These are phyloP conservation scores for Aspergillus steynii DNA, from an alignment of 495 filamentous ascomycete genomes.

Conservation along the genomic window DNA sequence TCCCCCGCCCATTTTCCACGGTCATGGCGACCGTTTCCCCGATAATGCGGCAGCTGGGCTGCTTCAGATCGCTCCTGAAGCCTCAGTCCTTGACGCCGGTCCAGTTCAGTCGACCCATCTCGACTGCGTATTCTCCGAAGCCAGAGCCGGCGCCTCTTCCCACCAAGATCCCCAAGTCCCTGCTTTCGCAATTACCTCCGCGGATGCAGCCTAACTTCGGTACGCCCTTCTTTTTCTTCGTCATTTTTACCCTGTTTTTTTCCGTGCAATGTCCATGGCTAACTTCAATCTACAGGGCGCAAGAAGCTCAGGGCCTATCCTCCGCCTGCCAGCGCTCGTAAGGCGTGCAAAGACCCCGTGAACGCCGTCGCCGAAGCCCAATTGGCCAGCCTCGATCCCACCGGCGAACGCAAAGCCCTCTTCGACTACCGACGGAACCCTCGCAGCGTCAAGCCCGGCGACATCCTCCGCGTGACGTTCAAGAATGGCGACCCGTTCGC, in stretches of 20 bases:
- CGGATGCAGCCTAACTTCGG: constrained; percentile 38
- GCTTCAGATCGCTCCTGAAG: constrained; percentile 56
- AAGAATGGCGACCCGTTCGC: constrained; percentile 85
- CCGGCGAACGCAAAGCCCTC: constrained; percentile 73
- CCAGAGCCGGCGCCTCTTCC: constrained; percentile 42
- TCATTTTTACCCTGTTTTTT: not conserved
- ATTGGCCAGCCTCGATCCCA: constrained; percentile 75
- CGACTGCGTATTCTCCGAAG: constrained; percentile 40
- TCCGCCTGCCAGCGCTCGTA: constrained; percentile 48
- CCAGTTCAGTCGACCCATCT: constrained; percentile 40
- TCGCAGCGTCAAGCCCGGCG: constrained; percentile 74
- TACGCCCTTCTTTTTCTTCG: constrained; percentile 16
- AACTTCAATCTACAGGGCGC: constrained; percentile 27
- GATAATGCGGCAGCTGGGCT: constrained; percentile 65
- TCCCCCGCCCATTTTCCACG: constrained; percentile 3
- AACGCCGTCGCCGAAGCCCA: constrained; percentile 61
- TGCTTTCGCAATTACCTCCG: constrained; percentile 43
- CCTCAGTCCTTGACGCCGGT: constrained; percentile 48
- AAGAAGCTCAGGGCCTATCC: constrained; percentile 55
- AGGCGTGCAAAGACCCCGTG: constrained; percentile 60
- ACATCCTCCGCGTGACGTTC: constrained; percentile 86
- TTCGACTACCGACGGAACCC: constrained; percentile 72
- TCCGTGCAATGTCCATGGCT: constrained; percentile 9
- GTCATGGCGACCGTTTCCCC: constrained; percentile 60
- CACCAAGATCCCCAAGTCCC: constrained; percentile 39